phyloP scores from a whole-genome alignment of 78 protist genomes.

The Dictyostelium citrinum region DNA sequence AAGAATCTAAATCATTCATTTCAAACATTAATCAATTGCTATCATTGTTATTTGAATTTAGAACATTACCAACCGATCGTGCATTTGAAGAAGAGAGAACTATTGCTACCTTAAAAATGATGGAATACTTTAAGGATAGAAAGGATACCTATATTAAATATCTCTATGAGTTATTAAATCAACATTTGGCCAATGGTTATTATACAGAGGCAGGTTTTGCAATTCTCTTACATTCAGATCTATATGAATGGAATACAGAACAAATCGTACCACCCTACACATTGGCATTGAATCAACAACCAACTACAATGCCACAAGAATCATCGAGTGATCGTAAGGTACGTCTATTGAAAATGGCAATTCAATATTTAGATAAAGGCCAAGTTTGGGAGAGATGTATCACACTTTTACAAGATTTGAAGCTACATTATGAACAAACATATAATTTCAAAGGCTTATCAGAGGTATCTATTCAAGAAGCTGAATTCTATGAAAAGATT shows the following conservation, averaged over 20 bases:
- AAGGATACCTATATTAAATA: conserved; percentile 83
- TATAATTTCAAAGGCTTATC: conserved; percentile 54
- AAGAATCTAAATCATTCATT: conserved; percentile 6
- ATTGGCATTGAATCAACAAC: background rate
- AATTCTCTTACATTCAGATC: conserved; percentile 68
- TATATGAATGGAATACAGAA: conserved; percentile 68
- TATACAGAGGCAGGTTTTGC: conserved; percentile 85
- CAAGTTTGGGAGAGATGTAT: conserved; percentile 84
- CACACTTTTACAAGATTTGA: conserved; percentile 35
- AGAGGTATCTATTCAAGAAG: conserved; percentile 47
- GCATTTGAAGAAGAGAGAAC: conserved; percentile 79
- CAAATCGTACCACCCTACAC: background rate
- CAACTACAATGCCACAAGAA: conserved; percentile 47
- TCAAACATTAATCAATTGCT: conserved; percentile 33
- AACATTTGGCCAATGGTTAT: conserved; percentile 68
- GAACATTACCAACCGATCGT: conserved; percentile 73
- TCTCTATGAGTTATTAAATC: conserved; percentile 73
- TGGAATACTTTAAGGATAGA: conserved; percentile 84
- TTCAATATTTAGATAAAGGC: conserved; percentile 73
- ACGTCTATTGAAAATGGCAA: conserved; percentile 37
- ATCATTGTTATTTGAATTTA: conserved; percentile 59
- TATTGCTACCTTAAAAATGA: conserved; percentile 80
- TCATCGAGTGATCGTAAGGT: conserved; percentile 55
- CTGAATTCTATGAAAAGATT: conserved; percentile 74
- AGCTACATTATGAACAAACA: conserved; percentile 10